phyloP scores from a whole-genome alignment of 495 filamentous ascomycete genomes.

The Aspergillus carlsbadensis region DNA sequence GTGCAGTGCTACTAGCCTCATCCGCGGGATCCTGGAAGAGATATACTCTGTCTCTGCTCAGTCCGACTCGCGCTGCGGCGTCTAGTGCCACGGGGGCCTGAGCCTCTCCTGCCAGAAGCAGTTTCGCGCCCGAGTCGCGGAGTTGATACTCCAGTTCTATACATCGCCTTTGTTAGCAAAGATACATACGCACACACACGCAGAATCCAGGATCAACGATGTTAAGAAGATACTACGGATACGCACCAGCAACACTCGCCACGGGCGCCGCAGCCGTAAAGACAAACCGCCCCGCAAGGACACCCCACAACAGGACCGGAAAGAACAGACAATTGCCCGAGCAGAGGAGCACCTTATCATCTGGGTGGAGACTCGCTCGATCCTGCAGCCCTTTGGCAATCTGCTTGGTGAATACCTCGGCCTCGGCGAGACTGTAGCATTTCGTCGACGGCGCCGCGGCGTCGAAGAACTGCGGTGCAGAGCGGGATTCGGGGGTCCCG shows the following conservation, averaged over 20 bases:
- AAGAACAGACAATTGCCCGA: slow-evolving; percentile 5
- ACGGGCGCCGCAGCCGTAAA: slow-evolving; percentile 5
- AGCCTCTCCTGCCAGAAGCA: neutral
- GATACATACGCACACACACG: too few species aligned
- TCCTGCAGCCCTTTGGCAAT: neutral
- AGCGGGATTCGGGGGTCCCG: neutral
- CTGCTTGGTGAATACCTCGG: slow-evolving; percentile 5
- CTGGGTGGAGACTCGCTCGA: neutral
- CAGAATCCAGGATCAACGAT: neutral
- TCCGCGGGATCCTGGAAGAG: slow-evolving; percentile 5
- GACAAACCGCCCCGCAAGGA: slow-evolving; percentile 4
- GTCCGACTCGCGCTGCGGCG: neutral
- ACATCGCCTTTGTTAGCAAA: neutral
- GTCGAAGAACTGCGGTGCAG: slow-evolving; percentile 10
- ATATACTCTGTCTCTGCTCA: neutral
- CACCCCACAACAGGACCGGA: slow-evolving; percentile 9
- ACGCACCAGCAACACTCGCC: slow-evolving; percentile 1
- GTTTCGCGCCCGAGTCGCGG: slow-evolving; percentile 6
- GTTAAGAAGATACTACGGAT: neutral
- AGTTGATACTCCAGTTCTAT: slow-evolving; percentile 10
- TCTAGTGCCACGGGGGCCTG: neutral
- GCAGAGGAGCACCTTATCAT: slow-evolving; percentile 11
- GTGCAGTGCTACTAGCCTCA: neutral
- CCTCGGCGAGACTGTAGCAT: slow-evolving; percentile 9
- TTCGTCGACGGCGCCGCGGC: neutral